phyloP scores from a whole-genome alignment of 345 rosid genomes.

The Eucalyptus cladocalyx region DNA sequence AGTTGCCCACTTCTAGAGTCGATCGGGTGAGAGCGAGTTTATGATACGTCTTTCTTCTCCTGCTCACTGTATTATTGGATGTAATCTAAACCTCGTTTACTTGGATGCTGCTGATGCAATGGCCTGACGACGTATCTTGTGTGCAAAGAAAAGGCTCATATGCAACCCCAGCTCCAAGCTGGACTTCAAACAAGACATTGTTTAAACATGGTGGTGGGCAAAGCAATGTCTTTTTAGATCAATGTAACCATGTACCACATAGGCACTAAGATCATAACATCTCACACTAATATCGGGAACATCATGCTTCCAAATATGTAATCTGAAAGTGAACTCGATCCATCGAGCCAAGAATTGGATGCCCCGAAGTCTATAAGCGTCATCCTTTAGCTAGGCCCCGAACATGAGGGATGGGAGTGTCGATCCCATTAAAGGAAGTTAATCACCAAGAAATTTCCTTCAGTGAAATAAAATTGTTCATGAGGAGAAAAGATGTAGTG shows the following conservation, averaged over 20 bases:
- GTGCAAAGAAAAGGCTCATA: not conserved
- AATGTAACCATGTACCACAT: not conserved
- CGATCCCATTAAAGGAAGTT: not conserved
- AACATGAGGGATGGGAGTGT: not conserved
- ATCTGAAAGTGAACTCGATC: not conserved
- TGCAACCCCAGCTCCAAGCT: not conserved
- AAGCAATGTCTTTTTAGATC: not conserved
- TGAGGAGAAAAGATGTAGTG: not conserved
- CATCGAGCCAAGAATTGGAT: not conserved
- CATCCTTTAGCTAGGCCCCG: not conserved
- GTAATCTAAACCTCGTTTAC: not conserved
- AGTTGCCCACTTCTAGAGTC: not conserved
- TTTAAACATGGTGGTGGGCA: not conserved
- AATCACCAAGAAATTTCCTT: not conserved
- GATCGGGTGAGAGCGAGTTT: not conserved
- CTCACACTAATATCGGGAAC: not conserved
- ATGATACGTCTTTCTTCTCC: not conserved
- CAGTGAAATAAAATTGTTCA: not conserved
- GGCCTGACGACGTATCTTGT: not conserved
- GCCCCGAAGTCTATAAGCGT: not conserved
- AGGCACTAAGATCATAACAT: not conserved
- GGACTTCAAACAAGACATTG: not conserved
- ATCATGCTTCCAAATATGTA: not conserved
- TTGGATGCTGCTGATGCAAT: not conserved
- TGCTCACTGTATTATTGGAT: not conserved